phyloP scores from a whole-genome alignment of 129 eudicot species.

The Sambucus nigra region DNA sequence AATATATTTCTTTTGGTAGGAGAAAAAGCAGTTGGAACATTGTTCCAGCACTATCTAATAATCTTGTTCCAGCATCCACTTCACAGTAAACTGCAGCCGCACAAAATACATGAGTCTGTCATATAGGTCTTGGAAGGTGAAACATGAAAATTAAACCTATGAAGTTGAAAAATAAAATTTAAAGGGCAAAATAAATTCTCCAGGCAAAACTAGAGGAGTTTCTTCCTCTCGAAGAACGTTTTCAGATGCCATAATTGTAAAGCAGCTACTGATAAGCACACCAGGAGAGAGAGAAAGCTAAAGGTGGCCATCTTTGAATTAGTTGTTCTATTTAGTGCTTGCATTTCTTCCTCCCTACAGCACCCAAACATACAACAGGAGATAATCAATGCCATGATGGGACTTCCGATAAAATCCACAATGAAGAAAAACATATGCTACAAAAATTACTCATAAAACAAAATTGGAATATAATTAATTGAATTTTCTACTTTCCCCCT shows the following conservation, averaged over 20 bases:
- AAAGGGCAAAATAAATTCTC: too few relatives aligned
- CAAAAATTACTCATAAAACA: background rate
- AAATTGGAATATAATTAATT: background rate
- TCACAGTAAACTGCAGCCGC: too few relatives aligned
- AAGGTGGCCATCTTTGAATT: slow-evolving; percentile 47
- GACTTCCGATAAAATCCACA: background rate
- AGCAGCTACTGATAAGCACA: slow-evolving; percentile 38
- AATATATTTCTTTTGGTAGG: too few relatives aligned
- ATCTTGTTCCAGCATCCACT: too few relatives aligned
- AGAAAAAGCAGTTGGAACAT: too few relatives aligned
- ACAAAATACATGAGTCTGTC: too few relatives aligned
- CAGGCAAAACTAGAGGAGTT: slow-evolving; percentile 31
- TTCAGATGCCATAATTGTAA: slow-evolving; percentile 55
- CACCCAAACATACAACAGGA: background rate
- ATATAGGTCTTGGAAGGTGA: too few relatives aligned
- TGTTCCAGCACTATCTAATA: too few relatives aligned
- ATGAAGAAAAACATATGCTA: background rate
- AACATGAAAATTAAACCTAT: too few relatives aligned
- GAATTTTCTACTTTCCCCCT: too few relatives aligned
- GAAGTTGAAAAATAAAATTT: too few relatives aligned
- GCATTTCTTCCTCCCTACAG: slow-evolving; percentile 47
- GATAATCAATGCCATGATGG: background rate
- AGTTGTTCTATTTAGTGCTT: slow-evolving; percentile 35
- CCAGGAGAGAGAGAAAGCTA: slow-evolving; percentile 39
- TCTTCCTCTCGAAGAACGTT: slow-evolving; percentile 49